phyloP scores from a whole-genome alignment of 345 rosid species.

The Trapa incisa region DNA sequence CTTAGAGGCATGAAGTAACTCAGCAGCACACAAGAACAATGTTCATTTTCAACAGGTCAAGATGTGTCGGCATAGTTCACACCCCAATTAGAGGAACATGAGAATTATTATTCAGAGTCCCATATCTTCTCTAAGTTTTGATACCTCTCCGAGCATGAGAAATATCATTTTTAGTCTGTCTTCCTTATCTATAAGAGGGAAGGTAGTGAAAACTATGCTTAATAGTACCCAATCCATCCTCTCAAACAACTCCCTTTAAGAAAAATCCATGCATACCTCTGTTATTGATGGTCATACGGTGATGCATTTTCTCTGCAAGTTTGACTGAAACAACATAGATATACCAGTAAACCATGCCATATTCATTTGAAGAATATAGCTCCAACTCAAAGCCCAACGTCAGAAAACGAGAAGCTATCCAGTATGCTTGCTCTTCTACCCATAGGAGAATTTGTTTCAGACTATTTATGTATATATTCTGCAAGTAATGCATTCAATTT shows the following conservation, averaged over 20 bases:
- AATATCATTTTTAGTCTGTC: not conserved
- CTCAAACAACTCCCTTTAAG: not conserved
- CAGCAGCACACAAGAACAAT: not conserved
- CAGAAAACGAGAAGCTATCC: conserved; percentile 90
- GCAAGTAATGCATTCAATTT: conserved; percentile 22
- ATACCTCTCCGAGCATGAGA: not conserved
- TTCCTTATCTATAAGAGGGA: not conserved
- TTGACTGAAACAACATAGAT: conserved; percentile 52
- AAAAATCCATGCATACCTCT: not conserved
- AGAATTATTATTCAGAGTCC: not conserved
- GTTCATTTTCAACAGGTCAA: not conserved
- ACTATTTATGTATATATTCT: conserved; percentile 39
- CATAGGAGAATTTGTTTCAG: conserved; percentile 58
- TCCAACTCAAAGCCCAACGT: conserved; percentile 87
- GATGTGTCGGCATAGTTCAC: not conserved
- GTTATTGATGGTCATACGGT: conserved; percentile 32
- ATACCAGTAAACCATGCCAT: conserved; percentile 97
- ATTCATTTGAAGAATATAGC: conserved; percentile 74
- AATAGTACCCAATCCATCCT: not conserved
- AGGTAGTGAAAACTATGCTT: not conserved
- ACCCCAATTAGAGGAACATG: not conserved
- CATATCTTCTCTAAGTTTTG: not conserved
- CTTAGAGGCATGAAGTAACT: not conserved
- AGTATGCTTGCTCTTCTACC: conserved; percentile 89
- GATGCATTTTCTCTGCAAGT: conserved; percentile 74